Evolutionary conservation across 2,329 filamentous ascomycete species (phyloP), one percentile per base, ranked within the genome.

Genomic region (Lachnellula hyalina): DNA sequence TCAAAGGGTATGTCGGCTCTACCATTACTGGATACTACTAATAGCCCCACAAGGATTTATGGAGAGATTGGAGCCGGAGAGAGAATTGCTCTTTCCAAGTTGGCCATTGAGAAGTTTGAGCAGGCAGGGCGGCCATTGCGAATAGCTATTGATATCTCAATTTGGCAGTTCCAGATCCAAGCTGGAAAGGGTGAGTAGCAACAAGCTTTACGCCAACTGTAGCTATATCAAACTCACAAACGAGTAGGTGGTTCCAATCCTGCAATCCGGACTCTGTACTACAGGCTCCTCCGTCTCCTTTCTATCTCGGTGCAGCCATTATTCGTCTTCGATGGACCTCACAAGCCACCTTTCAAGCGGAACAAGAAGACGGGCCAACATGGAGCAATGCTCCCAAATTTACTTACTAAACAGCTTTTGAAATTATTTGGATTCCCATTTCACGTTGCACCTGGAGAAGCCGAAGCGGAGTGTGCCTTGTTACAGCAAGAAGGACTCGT

Each of bases 81-180:
- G 67, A 83, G 92, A 56, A 78, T 95, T 52, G 87, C 94, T 17
- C 79, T 99, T 9, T 84, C 89, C 35, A 95, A 90, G 67, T 80
- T 97, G 49, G 87, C 92, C 32, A 79, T 91, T 46, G 83, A 91
- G 47, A 86, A 89, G 63, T 82, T 95, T 60, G 83, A 90, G 65
- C 72, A 79, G 52, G 84, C 83, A 11, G 80, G 81, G 23, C 81
- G 86, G 1, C 92, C 92, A 0, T 76, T 97, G 41, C 86, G 92
- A 41, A 78, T 99, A 47, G 94, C 94, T 40, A 88, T 99, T 61
- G 94, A 99, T 69, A 88, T 96, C 63, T 90, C 91, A 2, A 97
- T 99, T 68, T 99, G 94, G 94, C 87, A 96, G 45, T 97, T 96
- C 67, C 94, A 99, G 67, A 86, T 86, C 12, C 91, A 96, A 68